Base-by-base conservation (phyloP, 1,139 yeast genomes). In the Blastobotrys arbuscula region DNA sequence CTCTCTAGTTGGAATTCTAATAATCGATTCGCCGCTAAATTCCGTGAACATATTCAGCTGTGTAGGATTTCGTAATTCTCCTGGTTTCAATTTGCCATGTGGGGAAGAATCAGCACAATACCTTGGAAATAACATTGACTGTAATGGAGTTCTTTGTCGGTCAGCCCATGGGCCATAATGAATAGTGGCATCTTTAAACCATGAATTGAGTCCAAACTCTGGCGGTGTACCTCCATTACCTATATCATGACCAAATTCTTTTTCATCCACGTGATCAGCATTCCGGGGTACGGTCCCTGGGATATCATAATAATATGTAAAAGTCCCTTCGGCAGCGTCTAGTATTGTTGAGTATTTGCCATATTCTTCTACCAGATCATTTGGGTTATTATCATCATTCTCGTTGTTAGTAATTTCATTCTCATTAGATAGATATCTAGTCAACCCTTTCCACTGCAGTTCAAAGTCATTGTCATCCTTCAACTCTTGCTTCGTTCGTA, bases 101-200 rank as follows among this genome's bases (percentile, higher is more conserved):
- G 84, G 81, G 6, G 61, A 58, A 0, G 81, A 67, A 58, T 87
- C 87, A 44, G 82, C 69, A 30, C 85, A 79, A 7, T 81, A 64
- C 0, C 77, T 64, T 0, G 98, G 98, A 53, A 83, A 79, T 37
- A 92, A 70, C 69, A 82, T 70, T 9, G 72, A 68, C 53, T 84
- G 92, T 9, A 90, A 60, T 0, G 82, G 78, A 1, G 74, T 74
- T 20, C 96, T 65, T 63, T 92, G 95, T 41, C 90, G 78, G 53
- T 90, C 95, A 0, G 97, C 85, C 97, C 97, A 90, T 0, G 98
- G 95, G 0, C 98, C 98, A 60, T 87, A 90, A 56, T 84, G 84
- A 1, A 88, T 70, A 0, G 87, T 82, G 0, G 90, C 82, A 53
- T 77, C 75, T 1, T 77, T 74, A 4, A 88, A 59, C 18, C 72